Base-by-base conservation (phyloP, 106 monocot species). In the Dendrobium officinale region DNA sequence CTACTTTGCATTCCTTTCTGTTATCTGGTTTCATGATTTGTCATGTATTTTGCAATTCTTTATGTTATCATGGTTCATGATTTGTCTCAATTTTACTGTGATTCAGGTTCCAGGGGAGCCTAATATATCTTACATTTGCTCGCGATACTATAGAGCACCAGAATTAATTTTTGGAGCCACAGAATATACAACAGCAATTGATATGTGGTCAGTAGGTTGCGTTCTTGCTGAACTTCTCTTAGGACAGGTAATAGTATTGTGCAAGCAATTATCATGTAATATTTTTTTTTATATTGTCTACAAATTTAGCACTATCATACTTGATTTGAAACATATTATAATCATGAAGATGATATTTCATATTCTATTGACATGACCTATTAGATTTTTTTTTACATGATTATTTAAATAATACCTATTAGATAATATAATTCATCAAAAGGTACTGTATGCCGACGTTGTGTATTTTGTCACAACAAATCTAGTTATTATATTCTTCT, bases 121-220 rank as follows among this genome's bases (percentile, higher is more conserved):
- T 68, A 95, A 95, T 81, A 95, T 95, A 87, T 95, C 95, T 24
- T 95, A 95, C 80, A 95, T 95, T 74, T 83, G 95, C 85, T 95
- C 95, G 24, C 83, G 95, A 81, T 95, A 95, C 79, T 95, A 95
- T 81, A 86, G 92, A 43, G 95, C 95, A 44, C 95, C 95, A 64
- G 95, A 95, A 70, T 83, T 95, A 18, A 95, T 95, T 40, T 92
- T 95, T 85, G 95, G 82, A 13, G 82, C 77, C 47, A 78, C 78
- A 78, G 82, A 83, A 55, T 83, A 83, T 56, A 83, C 82, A 33
- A 83, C 70, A 17, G 82, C 82, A 41, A 83, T 83, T 48, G 82
- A 83, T 54, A 83, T 83, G 78, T 83, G 82, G 82, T 83, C 82
- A 77, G 82, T 77, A 77, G 82, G 82, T 83, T 83, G 82, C 55